phyloP scores from a whole-genome alignment of 73 alveolate species.

The Tetrahymena thermophila region DNA sequence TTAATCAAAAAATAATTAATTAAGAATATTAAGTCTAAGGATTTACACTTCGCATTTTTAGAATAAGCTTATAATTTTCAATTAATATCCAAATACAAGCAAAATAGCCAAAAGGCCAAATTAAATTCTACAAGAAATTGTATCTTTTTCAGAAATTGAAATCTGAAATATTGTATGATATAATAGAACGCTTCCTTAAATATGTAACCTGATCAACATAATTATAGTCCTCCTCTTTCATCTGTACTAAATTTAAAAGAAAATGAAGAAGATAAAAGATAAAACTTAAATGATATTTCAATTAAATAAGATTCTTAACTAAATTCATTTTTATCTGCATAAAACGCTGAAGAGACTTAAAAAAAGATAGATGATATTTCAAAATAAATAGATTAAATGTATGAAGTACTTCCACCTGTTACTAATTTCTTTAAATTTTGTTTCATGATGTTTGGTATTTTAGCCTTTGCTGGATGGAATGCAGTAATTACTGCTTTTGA shows the following conservation, averaged over 20 bases:
- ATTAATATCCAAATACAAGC: neutral
- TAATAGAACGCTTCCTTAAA: neutral
- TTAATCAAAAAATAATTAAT: too few species aligned
- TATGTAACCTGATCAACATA: neutral
- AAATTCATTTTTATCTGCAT: neutral
- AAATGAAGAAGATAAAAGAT: neutral
- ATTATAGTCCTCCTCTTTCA: neutral
- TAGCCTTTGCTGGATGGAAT: neutral
- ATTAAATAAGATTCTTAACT: neutral
- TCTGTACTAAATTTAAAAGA: neutral
- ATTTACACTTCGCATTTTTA: too few species aligned
- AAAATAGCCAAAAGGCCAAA: neutral
- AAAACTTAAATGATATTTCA: neutral
- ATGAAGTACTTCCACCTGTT: neutral
- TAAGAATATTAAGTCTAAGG: neutral
- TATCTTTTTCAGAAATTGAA: neutral
- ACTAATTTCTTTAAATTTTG: neutral
- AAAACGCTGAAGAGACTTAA: neutral
- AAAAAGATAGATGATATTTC: neutral
- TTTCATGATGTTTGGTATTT: neutral
- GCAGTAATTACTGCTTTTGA: neutral
- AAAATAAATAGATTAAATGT: neutral
- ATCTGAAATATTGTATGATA: neutral
- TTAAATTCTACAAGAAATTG: neutral
- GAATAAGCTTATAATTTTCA: neutral